Percentiles rank a stretch among this genome's conserved stretches.
Conservation (phyloP, 1,139 yeast species). For the Magnusiomyces suaveolens region DNA sequence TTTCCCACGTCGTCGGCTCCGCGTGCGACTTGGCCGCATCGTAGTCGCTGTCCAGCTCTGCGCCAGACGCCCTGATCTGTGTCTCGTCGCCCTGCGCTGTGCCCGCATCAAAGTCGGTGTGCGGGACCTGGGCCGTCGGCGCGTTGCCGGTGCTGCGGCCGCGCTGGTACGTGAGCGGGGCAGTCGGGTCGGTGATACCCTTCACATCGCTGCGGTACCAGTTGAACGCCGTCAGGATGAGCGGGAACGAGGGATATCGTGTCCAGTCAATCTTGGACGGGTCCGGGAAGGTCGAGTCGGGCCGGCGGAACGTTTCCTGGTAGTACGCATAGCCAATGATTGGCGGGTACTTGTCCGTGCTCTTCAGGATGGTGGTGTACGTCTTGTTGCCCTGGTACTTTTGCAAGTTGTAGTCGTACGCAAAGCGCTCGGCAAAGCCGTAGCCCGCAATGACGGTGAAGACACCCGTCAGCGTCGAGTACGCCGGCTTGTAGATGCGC, state of each 20-base stretch:
- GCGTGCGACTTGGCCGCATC: neutral
- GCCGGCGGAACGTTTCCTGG: conserved; percentile 10
- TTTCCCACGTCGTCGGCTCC: conserved; percentile 11
- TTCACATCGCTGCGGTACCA: conserved; percentile 7
- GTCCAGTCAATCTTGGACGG: conserved; percentile 12
- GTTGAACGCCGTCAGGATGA: conserved; percentile 5
- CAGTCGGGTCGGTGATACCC: conserved; percentile 4
- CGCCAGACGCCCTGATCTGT: neutral
- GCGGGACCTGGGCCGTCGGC: conserved; percentile 2
- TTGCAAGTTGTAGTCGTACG: conserved; percentile 1
- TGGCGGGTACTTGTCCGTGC: conserved; percentile 10
- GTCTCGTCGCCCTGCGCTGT: conserved; percentile 4
- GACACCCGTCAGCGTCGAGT: conserved; percentile 8
- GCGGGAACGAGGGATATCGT: conserved; percentile 12
- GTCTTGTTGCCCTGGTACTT: conserved; percentile 6
- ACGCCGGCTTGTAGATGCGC: conserved; percentile 5
- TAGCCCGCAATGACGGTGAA: conserved; percentile 6
- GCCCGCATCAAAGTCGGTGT: conserved; percentile 2
- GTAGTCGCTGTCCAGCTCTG: conserved; percentile 1
- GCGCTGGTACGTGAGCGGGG: neutral
- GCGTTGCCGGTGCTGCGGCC: neutral
- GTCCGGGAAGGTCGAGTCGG: conserved; percentile 11
- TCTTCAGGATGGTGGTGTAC: conserved; percentile 1
- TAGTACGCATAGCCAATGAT: conserved; percentile 13
- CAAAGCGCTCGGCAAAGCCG: conserved; percentile 3